A percentile compares a stretch with the other conserved stretches of the same genome.
phyloP scores from a whole-genome alignment of 1,284 basidiomycete species.

The Microbotryum violaceum region DNA sequence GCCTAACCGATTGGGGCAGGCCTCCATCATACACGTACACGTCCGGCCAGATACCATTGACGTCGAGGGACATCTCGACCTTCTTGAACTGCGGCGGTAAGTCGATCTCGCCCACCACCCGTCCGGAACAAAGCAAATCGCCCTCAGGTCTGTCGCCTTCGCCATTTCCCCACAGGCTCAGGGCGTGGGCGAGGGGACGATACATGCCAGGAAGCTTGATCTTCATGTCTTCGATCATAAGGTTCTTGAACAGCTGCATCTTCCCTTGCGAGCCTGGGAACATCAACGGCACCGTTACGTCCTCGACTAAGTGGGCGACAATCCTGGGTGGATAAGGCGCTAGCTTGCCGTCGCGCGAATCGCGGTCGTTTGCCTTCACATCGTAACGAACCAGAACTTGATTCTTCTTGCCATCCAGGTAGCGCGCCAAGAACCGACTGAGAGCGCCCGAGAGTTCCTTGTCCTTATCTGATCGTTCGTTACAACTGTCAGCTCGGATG shows the following conservation, averaged over 20 bases:
- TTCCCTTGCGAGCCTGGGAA: conserved; percentile 19
- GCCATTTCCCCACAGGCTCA: conserved; percentile 3
- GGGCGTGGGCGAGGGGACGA: neutral
- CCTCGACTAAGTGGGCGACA: conserved; percentile 9
- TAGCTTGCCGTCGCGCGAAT: neutral
- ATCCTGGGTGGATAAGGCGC: conserved; percentile 16
- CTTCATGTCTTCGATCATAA: conserved; percentile 33
- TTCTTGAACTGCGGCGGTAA: conserved; percentile 24
- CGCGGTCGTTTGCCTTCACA: conserved; percentile 9
- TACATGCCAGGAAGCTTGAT: conserved; percentile 10
- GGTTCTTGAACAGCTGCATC: conserved; percentile 30
- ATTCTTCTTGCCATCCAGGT: conserved; percentile 28
- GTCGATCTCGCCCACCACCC: conserved; percentile 30
- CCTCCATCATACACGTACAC: conserved; percentile 36
- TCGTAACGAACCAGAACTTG: conserved; percentile 29
- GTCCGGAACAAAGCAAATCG: conserved; percentile 29
- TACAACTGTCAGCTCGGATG: conserved; percentile 19
- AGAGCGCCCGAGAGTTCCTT: conserved; percentile 19
- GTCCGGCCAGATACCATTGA: conserved; percentile 31
- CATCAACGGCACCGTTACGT: conserved; percentile 18
- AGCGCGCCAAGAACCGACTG: conserved; percentile 29
- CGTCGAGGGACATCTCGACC: conserved; percentile 25
- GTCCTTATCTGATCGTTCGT: neutral
- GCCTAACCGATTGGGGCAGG: conserved; percentile 4
- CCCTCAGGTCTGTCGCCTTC: conserved; percentile 12